Evolutionary conservation across 2,329 filamentous ascomycete genomes (phyloP), one percentile per base, ranked within the genome.

Genomic region (Phaeoacremonium minimum): DNA sequence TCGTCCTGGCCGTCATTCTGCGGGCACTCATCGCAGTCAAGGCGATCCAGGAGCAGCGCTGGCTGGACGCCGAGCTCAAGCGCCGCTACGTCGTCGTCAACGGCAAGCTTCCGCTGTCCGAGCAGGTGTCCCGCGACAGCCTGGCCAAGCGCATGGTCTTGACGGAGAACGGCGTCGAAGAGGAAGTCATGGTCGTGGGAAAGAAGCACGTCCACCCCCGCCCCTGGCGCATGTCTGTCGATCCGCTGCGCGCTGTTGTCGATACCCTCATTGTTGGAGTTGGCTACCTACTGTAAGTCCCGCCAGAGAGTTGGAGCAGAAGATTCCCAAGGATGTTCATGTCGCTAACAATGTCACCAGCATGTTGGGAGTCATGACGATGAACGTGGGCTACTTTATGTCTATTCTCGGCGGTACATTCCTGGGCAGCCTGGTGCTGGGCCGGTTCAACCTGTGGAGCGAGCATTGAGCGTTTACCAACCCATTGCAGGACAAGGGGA

Each of bases 341-440:
- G 3, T 15, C 15, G 17, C 37, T 38, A 14, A 43, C 36, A 18
- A 13, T 4, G 7, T 15, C 28, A 18, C 29, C n/a, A 95, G 89
- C 41, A 95, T 95, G 89, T 66, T 95, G 64, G 87, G 85, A 12
- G 85, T 94, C 55, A 95, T 90, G 85, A 85, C 84, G 3, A 77
- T 85, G 66, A 90, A 90, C 50, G 73, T 89, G 15, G 85, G 85
- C 15, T 90, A 89, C 56, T 89, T 89, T 57, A 58, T 87, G 35
- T 86, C 83, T 0, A 69, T 88, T 7, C 71, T 94, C 9, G 83
- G 70, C 5, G 84, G 84, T 22, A 76, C 85, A 2, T 96, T 97
- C 53, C 55, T 94, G n/a, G 91, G 91, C 16, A 93, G 93, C 57
- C 63, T 97, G 30, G 75, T 78, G 1, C 74, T 93, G 42, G 88